Evolutionary conservation across 73 alveolate species (phyloP).

Genomic region (Blepharisma japonicum): DNA sequence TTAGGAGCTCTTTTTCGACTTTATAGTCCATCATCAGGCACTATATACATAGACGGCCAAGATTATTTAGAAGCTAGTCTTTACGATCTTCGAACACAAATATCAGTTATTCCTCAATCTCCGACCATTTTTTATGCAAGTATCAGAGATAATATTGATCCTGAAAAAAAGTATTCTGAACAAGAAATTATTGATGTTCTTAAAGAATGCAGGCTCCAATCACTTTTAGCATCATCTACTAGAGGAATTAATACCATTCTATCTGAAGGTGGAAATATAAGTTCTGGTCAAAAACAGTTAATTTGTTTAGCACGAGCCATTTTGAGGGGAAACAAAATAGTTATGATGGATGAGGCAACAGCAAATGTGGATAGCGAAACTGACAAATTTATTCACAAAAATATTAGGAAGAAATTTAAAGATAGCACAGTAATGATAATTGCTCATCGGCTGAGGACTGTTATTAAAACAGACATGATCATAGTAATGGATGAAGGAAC

Average conservation of each 20-base stretch:
- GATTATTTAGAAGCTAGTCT: slow-evolving; percentile 70
- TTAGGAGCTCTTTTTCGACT: slow-evolving; percentile 76
- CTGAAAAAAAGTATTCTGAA: slow-evolving; percentile 45
- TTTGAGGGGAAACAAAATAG: slow-evolving; percentile 42
- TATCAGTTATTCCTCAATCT: slow-evolving; percentile 60
- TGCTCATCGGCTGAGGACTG: slow-evolving; percentile 77
- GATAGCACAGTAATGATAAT: slow-evolving; percentile 71
- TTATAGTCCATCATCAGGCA: slow-evolving; percentile 53
- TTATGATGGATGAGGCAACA: slow-evolving; percentile 82
- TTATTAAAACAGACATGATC: slow-evolving; percentile 60
- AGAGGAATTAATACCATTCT: slow-evolving; percentile 65
- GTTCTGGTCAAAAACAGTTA: slow-evolving; percentile 91
- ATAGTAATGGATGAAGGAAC: slow-evolving; percentile 66
- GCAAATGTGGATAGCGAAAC: slow-evolving; percentile 76
- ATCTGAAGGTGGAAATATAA: slow-evolving; percentile 73
- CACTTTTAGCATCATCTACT: slow-evolving; percentile 48
- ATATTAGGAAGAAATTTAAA: slow-evolving; percentile 46
- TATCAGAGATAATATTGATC: slow-evolving; percentile 58
- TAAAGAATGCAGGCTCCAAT: slow-evolving; percentile 67
- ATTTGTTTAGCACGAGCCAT: slow-evolving; percentile 90
- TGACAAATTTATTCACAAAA: slow-evolving; percentile 60
- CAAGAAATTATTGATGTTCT: slow-evolving; percentile 60
- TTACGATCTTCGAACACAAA: slow-evolving; percentile 55
- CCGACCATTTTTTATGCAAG: slow-evolving; percentile 61
- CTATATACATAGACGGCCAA: slow-evolving; percentile 75